Evolutionary conservation across 2,329 filamentous ascomycete genomes (phyloP).

Genomic region (Monosporascus ibericus): DNA sequence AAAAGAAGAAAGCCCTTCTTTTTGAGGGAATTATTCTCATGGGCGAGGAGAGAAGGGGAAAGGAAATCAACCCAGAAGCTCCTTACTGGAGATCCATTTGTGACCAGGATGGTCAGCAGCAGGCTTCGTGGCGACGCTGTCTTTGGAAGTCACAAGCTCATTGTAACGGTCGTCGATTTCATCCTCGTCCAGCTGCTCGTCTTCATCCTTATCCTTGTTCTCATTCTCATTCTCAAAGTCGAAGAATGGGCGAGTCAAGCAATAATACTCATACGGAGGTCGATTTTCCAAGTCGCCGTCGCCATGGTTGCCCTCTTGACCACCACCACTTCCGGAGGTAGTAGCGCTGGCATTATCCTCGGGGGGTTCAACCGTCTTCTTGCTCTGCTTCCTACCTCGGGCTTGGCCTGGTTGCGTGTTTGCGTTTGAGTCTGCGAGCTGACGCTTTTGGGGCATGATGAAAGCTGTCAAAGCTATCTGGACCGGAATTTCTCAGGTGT

Average conservation of each 20-base stretch:
- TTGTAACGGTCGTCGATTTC: conserved; percentile 12
- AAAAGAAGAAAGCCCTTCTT: no score
- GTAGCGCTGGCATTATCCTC: neutral
- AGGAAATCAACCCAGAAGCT: no score
- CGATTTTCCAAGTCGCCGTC: conserved; percentile 6
- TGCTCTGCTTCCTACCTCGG: neutral
- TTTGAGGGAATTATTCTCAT: no score
- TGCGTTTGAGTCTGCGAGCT: neutral
- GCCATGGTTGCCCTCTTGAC: conserved; percentile 2
- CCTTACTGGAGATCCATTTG: conserved; percentile 8
- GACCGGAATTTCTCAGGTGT: neutral
- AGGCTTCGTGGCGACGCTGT: conserved; percentile 10
- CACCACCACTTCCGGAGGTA: neutral
- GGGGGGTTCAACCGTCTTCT: neutral
- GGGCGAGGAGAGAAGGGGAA: no score
- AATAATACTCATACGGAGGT: conserved; percentile 13
- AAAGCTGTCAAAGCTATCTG: neutral
- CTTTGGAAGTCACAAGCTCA: conserved; percentile 2
- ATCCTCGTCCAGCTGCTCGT: conserved; percentile 14
- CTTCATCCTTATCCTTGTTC: conserved; percentile 13
- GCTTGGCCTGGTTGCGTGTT: neutral
- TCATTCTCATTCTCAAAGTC: conserved; percentile 17
- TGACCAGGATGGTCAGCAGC: conserved; percentile 9
- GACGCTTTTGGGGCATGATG: neutral
- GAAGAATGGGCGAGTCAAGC: conserved; percentile 15